phyloP scores from a whole-genome alignment of 1,284 basidiomycete species.

The Puccinia novopanici region DNA sequence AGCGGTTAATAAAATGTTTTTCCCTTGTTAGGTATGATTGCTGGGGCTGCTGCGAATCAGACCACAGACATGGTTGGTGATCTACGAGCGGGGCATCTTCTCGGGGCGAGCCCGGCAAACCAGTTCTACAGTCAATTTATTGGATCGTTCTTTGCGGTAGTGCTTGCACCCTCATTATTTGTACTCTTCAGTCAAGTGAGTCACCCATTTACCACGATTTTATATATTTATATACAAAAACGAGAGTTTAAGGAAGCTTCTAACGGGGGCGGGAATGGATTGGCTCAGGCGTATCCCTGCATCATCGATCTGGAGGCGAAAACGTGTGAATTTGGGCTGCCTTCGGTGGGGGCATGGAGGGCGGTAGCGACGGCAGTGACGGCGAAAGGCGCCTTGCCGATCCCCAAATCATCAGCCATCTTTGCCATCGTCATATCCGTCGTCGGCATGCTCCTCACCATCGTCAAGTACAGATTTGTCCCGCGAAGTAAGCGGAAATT shows the following conservation, averaged over 20 bases:
- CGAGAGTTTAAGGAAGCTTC: background rate
- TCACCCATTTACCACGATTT: background rate
- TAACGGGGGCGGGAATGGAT: conserved; percentile 54
- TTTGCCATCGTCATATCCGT: conserved; percentile 67
- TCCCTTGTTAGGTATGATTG: conserved; percentile 59
- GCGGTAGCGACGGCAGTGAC: conserved; percentile 67
- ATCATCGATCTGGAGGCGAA: conserved; percentile 63
- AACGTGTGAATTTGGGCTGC: conserved; percentile 66
- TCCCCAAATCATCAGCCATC: conserved; percentile 67
- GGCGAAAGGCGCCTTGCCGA: conserved; percentile 59
- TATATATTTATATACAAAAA: background rate
- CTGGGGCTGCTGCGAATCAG: conserved; percentile 67
- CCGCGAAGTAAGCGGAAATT: conserved; percentile 66
- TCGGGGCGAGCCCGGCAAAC: conserved; percentile 68
- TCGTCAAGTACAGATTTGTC: conserved; percentile 65
- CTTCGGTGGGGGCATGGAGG: conserved; percentile 68
- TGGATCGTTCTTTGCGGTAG: conserved; percentile 66
- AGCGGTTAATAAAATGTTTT: background rate
- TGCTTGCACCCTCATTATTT: conserved; percentile 67
- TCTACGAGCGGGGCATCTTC: conserved; percentile 71
- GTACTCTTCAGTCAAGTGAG: conserved; percentile 64
- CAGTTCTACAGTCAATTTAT: conserved; percentile 69
- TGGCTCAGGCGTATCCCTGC: conserved; percentile 67
- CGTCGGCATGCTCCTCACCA: conserved; percentile 63
- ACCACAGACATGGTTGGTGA: conserved; percentile 73